Evolutionary conservation across 805 yeast genomes (phyloP).

Genomic region (Myxozyma neotropica): DNA sequence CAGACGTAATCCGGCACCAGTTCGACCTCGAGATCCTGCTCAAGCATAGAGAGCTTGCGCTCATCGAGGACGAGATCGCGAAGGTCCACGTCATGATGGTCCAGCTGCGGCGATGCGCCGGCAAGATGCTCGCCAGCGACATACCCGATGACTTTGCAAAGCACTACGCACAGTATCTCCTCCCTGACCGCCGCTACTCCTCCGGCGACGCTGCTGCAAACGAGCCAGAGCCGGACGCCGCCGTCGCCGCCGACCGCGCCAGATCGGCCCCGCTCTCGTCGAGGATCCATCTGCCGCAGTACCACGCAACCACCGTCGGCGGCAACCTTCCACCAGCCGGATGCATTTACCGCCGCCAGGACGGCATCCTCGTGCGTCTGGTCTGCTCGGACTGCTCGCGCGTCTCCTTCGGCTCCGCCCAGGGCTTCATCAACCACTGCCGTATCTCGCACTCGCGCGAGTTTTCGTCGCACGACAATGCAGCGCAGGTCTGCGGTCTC

Average conservation of each 20-base stretch:
- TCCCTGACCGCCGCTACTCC: constrained; percentile 26
- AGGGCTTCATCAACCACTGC: constrained; percentile 77
- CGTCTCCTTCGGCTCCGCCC: constrained; percentile 73
- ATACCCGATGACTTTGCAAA: constrained; percentile 35
- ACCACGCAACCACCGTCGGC: constrained; percentile 22
- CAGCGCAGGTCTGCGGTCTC: constrained; percentile 68
- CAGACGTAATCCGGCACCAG: constrained; percentile 36
- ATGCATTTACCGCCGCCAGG: constrained; percentile 44
- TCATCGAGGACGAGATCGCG: constrained; percentile 44
- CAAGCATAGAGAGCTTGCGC: constrained; percentile 43
- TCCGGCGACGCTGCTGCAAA: not conserved
- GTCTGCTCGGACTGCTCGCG: constrained; percentile 70
- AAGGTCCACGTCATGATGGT: constrained; percentile 43
- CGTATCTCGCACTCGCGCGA: constrained; percentile 73
- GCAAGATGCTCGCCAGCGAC: constrained; percentile 14
- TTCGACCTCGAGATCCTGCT: constrained; percentile 44
- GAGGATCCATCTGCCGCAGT: constrained; percentile 23
- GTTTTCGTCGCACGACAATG: constrained; percentile 70
- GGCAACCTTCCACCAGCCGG: constrained; percentile 27
- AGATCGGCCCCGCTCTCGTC: constrained; percentile 12
- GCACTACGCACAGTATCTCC: constrained; percentile 37
- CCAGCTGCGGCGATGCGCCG: constrained; percentile 38
- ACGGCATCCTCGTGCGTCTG: constrained; percentile 68
- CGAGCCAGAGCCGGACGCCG: not conserved
- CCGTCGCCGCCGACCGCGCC: constrained; percentile 4